Evolutionary conservation across 306 rosid species (phyloP), one percentile per base, ranked within the genome.

Genomic region (Hippophae gyantsensis): DNA sequence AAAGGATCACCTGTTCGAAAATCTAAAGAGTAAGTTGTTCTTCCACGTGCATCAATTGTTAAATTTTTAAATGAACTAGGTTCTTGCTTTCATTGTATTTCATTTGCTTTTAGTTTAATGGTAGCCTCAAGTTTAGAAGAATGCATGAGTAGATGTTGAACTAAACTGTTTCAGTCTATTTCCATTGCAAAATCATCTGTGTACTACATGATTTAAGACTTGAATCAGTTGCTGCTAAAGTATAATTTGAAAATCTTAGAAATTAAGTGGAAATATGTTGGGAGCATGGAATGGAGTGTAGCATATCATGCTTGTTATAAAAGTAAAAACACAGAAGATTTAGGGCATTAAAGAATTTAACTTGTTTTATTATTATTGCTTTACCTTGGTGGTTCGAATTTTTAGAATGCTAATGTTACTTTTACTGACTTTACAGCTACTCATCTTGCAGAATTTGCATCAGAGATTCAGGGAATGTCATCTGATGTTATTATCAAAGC

Each of bases 401-500:
- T 14, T 67, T 76, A 50, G 45, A 62, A 55, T 50, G 73, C 80
- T 77, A 62, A 74, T 77, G 57, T 63, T 60, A 68, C 61, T 58
- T 76, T 76, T 78, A 69, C 81, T 78, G 74, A 79, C 77, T 73
- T 60, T 74, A 72, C 72, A 54, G 79, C 58, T 76, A 67, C 72
- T 78, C 77, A 66, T 76, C 76, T 67, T 78, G 87, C 93, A 93
- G 97, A 84, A 63, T 85, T 86, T 69, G 62, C 83, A 14, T 73
- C 85, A 52, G 97, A 84, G 69, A 80, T 74, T 70, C 76, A 63
- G 45, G 97, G 81, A 57, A 71, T 93, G 90, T 93, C 99, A 41
- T 77, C 89, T 14, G 89, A 88, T 48, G 95, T 84, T 60, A 89
- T 93, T 69, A 80, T 54, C 27, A 89, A 82, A 72, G 94, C 95